Evolutionary conservation across 306 rosid genomes (phyloP), one percentile per base, ranked within the genome.

Genomic region (Neltuma alba): DNA sequence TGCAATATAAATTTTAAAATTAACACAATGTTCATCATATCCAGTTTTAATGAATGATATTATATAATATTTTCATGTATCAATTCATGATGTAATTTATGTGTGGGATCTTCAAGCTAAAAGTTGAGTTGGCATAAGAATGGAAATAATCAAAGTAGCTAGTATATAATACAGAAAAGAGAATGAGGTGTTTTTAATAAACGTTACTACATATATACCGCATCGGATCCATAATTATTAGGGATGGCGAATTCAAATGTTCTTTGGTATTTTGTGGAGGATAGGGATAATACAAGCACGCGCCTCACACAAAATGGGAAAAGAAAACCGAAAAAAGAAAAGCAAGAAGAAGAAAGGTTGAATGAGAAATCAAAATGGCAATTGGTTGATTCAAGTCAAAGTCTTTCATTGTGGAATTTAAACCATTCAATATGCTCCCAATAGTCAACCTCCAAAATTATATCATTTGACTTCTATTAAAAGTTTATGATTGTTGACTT

Each of bases 401-500:
- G 81, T 83, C 83, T 54, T 77, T 77, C 34, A 60, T 81, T 63
- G 68, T 77, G 75, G 70, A 70, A 81, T 63, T 44, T 72, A 79
- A 73, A 75, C 92, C 94, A 73, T 82, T 75, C 60, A 69, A 83
- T 74, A 79, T 83, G 89, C 82, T 67, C 33, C 15, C 65, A 72
- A 10, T 38, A 76, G 91, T 92, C 91, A 89, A 84, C 55, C 87
- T 74, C 77, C 73, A 80, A 82, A 75, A 86, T 88, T 70, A 88
- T 88, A 81, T 36, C 75, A 28, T 81, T 81, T 88, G 92, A 92
- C 91, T 82, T 82, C 2, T 65, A 31, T 52, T 11, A 67, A 44
- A 52, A 47, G 76, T 66, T 84, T 76, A 73, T 80, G 65, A 38
- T 47, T 55, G 71, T 85, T 89, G 92, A 92, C 91, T 90, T 83